Evolutionary conservation across 768 basidiomycete species (phyloP).

Genomic region (Lanmaoa rubissima): DNA sequence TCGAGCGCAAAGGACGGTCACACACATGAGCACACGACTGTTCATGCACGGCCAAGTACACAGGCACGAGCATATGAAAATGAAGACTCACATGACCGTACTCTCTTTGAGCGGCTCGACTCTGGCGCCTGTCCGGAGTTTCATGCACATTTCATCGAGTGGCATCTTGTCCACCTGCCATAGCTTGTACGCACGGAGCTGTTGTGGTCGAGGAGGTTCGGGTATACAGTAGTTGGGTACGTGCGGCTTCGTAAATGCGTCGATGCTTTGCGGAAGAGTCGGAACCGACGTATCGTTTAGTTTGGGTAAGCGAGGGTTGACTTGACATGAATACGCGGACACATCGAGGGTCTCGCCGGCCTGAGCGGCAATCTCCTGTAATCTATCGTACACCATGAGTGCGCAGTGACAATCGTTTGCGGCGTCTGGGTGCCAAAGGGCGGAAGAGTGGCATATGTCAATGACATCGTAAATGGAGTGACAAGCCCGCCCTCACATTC

Average conservation of each 20-base stretch:
- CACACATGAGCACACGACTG: background rate
- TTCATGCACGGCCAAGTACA: background rate
- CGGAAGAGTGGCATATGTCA: background rate
- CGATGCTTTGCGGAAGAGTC: background rate
- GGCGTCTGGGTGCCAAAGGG: conserved; percentile 36
- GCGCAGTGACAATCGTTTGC: conserved; percentile 52
- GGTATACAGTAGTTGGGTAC: conserved; percentile 28
- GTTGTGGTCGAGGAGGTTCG: conserved; percentile 35
- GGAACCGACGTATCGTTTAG: background rate
- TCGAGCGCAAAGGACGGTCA: background rate
- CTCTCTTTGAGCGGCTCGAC: conserved; percentile 43
- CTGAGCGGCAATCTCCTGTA: conserved; percentile 34
- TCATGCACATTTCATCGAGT: conserved; percentile 40
- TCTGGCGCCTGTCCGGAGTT: conserved; percentile 29
- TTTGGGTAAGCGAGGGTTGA: conserved; percentile 18
- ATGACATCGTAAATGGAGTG: background rate
- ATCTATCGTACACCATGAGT: conserved; percentile 40
- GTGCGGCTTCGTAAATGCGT: background rate
- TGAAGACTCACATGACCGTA: conserved; percentile 44
- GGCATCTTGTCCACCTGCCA: conserved; percentile 39
- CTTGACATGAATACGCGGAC: conserved; percentile 27
- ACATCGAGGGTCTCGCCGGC: conserved; percentile 17
- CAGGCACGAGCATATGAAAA: background rate
- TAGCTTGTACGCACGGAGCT: conserved; percentile 44
- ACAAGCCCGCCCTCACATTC: conserved; percentile 30